Conservation (phyloP, 1,139 yeast species). For the Yamadazyma oceani region DNA sequence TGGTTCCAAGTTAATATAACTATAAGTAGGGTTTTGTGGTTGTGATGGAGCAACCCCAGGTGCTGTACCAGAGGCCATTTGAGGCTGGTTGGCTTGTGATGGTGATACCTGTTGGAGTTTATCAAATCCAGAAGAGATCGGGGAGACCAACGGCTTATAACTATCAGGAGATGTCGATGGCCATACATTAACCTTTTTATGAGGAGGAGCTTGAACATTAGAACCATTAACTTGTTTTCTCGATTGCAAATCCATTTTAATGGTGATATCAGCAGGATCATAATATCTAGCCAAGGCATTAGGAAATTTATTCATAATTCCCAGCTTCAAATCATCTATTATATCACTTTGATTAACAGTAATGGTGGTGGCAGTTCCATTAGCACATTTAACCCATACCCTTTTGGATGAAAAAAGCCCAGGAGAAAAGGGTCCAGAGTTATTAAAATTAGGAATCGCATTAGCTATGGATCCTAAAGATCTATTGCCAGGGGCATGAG, state of each 20-base stretch:
- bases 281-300: slow-evolving; percentile 58
- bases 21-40: slow-evolving; percentile 9
- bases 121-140: slow-evolving; percentile 15
- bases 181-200: slow-evolving; percentile 18
- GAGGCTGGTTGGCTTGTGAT: slow-evolving; percentile 5
- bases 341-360: slow-evolving; percentile 54
- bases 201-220: slow-evolving; percentile 10
- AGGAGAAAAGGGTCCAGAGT: slow-evolving; percentile 19
- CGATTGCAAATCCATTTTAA: slow-evolving; percentile 37
- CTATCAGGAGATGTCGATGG: slow-evolving; percentile 14
- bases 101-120: slow-evolving; percentile 7
- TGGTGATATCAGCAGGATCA: slow-evolving; percentile 69
- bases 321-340: slow-evolving; percentile 71
- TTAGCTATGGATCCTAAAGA: slow-evolving; percentile 14
- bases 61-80: slow-evolving; percentile 3
- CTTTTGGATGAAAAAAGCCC: slow-evolving; percentile 29
- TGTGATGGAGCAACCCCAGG: slow-evolving; percentile 5
- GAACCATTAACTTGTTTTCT: slow-evolving; percentile 11
- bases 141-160: slow-evolving; percentile 15
- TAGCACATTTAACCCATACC: slow-evolving; percentile 64
- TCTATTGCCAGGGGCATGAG: slow-evolving; percentile 7
- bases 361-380: slow-evolving; percentile 68
- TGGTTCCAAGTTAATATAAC: slow-evolving; percentile 50
- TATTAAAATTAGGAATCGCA: slow-evolving; percentile 15
- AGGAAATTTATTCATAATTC: slow-evolving; percentile 64